Evolutionary conservation across 164 flowering plant genomes (phyloP).

Genomic region (Vitis cinerea): DNA sequence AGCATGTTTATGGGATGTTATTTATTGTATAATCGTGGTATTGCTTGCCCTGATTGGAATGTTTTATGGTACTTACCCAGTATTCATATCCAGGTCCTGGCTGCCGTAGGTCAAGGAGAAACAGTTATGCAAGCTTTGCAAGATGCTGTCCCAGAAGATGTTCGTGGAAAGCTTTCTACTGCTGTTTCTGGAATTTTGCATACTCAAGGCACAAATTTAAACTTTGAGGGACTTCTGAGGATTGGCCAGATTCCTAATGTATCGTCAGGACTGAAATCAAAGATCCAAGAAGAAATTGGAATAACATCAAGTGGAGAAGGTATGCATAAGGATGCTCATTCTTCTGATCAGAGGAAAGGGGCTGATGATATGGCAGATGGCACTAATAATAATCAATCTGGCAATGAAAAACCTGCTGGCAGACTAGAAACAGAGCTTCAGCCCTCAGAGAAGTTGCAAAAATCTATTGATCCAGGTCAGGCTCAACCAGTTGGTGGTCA

Average conservation of each 20-base stretch:
- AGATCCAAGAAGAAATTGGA: slow-evolving; percentile 33
- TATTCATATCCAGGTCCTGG: slow-evolving; percentile 58
- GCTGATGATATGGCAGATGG: slow-evolving; percentile 30
- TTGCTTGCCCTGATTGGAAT: slow-evolving; percentile 1
- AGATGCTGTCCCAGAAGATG: slow-evolving; percentile 97
- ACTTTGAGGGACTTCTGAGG: slow-evolving; percentile 41
- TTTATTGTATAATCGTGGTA: not conserved
- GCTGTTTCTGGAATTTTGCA: slow-evolving; percentile 71
- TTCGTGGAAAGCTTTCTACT: slow-evolving; percentile 78
- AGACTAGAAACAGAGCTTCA: slow-evolving; percentile 28
- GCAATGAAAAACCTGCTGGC: slow-evolving; percentile 23
- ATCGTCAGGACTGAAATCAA: slow-evolving; percentile 39
- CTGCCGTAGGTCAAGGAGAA: slow-evolving; percentile 85
- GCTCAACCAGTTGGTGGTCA: slow-evolving; percentile 23
- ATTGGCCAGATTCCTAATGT: slow-evolving; percentile 27
- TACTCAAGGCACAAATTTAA: slow-evolving; percentile 47
- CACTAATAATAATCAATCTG: slow-evolving; percentile 24
- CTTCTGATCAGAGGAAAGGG: slow-evolving; percentile 27
- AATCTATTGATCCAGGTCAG: slow-evolving; percentile 23
- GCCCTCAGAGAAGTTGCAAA: slow-evolving; percentile 25
- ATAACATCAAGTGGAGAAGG: slow-evolving; percentile 28
- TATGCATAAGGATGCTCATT: slow-evolving; percentile 23
- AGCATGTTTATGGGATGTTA: not conserved
- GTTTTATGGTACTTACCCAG: not conserved
- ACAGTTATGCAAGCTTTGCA: slow-evolving; percentile 84